phyloP scores from a whole-genome alignment of 345 rosid species.

The Gossypium herbaceum region DNA sequence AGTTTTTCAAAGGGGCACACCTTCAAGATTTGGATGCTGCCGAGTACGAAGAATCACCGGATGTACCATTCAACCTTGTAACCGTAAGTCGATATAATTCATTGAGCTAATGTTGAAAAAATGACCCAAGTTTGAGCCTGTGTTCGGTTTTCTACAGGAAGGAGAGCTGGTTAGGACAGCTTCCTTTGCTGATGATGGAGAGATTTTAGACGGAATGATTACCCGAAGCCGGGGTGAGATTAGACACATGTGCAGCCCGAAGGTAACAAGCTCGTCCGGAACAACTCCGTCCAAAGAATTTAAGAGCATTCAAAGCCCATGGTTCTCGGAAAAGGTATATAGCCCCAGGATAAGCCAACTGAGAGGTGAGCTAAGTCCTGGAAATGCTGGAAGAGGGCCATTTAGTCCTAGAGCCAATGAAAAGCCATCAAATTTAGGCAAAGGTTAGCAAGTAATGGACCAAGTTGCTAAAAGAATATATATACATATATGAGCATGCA shows the following conservation, averaged over 20 bases:
- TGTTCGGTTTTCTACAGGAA: constrained; percentile 33
- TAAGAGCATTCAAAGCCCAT: constrained; percentile 41
- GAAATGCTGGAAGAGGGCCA: no score
- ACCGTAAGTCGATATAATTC: neutral
- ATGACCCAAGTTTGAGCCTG: neutral
- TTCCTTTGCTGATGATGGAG: constrained; percentile 50
- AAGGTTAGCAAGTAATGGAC: no score
- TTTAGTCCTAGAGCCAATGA: no score
- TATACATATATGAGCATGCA: neutral
- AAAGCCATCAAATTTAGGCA: no score
- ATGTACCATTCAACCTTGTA: constrained; percentile 24
- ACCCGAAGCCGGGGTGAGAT: constrained; percentile 90
- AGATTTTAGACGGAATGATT: constrained; percentile 71
- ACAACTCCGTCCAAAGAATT: constrained; percentile 48
- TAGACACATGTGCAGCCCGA: constrained; percentile 57
- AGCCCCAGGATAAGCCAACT: constrained; percentile 46
- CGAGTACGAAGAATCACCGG: constrained; percentile 90
- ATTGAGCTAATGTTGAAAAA: neutral
- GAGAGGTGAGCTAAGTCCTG: no score
- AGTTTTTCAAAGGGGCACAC: constrained; percentile 80
- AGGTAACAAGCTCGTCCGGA: constrained; percentile 34
- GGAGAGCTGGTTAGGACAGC: constrained; percentile 56
- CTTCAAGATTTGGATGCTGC: constrained; percentile 92
- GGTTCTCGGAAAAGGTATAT: constrained; percentile 47
- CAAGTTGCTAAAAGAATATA: no score